phyloP scores from a whole-genome alignment of 2,329 filamentous ascomycete species.

The Alternaria arborescens region DNA sequence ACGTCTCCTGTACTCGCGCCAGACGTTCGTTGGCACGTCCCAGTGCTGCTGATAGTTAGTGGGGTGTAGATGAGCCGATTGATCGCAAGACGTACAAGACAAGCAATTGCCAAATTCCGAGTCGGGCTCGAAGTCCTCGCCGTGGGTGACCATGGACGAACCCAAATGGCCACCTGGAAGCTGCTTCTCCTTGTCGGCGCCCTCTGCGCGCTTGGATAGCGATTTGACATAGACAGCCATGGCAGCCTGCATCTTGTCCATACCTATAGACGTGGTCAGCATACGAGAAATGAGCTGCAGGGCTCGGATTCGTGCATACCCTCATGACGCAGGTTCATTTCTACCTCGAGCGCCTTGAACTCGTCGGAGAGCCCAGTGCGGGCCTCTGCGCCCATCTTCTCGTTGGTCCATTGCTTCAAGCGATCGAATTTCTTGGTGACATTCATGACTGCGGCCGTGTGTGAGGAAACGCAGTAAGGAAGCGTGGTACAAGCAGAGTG shows the following conservation, averaged over 20 bases:
- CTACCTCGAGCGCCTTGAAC: constrained; percentile 87
- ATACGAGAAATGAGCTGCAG: constrained; percentile 7
- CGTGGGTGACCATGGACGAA: constrained; percentile 84
- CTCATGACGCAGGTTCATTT: constrained; percentile 89
- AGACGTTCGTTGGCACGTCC: constrained; percentile 89
- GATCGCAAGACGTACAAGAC: constrained; percentile 63
- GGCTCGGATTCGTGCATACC: constrained; percentile 62
- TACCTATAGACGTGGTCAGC: constrained; percentile 64
- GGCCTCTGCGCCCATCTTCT: constrained; percentile 92
- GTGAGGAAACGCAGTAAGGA: constrained; percentile 3
- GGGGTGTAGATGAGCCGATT: background rate
- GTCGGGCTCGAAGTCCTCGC: constrained; percentile 89
- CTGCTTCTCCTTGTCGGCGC: constrained; percentile 87
- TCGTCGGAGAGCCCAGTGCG: constrained; percentile 89
- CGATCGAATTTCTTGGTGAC: constrained; percentile 90
- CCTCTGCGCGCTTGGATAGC: constrained; percentile 81
- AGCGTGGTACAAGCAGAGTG: constrained; percentile 13
- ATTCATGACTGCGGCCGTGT: constrained; percentile 58
- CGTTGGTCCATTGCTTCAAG: constrained; percentile 97
- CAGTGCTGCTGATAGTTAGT: constrained; percentile 62
- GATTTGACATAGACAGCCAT: constrained; percentile 90
- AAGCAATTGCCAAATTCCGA: constrained; percentile 92
- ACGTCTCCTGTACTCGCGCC: constrained; percentile 84
- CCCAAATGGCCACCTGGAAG: constrained; percentile 82
- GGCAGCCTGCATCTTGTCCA: constrained; percentile 87